Conservation (phyloP, 495 filamentous ascomycete species). For the Clohesyomyces aquaticus region DNA sequence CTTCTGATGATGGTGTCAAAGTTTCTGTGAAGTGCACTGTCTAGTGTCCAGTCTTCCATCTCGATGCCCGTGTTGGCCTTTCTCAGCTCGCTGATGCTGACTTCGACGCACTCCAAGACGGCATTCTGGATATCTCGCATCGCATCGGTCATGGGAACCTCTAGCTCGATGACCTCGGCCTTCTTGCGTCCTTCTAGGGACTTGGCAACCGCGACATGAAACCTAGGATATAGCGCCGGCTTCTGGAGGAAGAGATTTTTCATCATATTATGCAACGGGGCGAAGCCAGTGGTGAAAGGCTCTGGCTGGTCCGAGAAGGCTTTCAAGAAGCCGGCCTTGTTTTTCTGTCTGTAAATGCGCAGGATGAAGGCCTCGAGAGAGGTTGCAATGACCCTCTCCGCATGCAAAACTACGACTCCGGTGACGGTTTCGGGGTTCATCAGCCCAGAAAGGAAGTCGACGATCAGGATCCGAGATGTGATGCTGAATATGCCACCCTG, state of each 20-base stretch:
- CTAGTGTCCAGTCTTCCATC: constrained; percentile 96
- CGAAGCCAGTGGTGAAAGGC: constrained; percentile 86
- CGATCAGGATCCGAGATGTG: constrained; percentile 91
- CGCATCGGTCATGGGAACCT: constrained; percentile 92
- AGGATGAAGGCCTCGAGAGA: constrained; percentile 94
- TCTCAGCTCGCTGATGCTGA: constrained; percentile 87
- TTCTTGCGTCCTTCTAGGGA: constrained; percentile 89
- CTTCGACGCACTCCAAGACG: constrained; percentile 93
- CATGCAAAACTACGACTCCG: constrained; percentile 85
- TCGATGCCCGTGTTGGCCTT: constrained; percentile 88
- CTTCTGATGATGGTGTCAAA: constrained; percentile 88
- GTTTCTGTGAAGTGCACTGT: constrained; percentile 88
- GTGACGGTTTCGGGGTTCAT: constrained; percentile 84
- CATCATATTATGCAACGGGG: constrained; percentile 88
- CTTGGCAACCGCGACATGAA: constrained; percentile 85
- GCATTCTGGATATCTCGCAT: constrained; percentile 95
- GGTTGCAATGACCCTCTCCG: constrained; percentile 83
- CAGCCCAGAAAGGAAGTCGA: constrained; percentile 84
- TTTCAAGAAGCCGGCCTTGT: constrained; percentile 91
- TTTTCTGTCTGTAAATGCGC: constrained; percentile 89
- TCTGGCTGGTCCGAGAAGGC: constrained; percentile 96
- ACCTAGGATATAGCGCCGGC: constrained; percentile 90
- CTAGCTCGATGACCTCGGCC: constrained; percentile 94
- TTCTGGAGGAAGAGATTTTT: constrained; percentile 89
- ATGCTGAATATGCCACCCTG: constrained; percentile 93